Conservation (phyloP, 2,329 filamentous ascomycete species). For the Colletotrichum salicis region DNA sequence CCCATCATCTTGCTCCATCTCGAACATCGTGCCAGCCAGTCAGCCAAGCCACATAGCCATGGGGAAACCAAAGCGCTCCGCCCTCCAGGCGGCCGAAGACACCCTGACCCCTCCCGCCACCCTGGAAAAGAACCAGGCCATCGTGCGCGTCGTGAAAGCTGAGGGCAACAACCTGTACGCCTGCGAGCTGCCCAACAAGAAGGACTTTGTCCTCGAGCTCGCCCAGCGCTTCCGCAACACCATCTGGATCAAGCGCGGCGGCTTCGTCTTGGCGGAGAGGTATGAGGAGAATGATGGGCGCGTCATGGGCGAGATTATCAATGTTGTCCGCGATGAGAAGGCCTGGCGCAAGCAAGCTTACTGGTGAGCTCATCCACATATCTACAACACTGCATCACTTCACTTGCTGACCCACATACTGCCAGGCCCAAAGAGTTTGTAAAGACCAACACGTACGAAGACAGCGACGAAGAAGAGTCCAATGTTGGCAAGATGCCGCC, state of each 20-base stretch:
- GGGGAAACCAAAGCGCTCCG: slow-evolving; percentile 71
- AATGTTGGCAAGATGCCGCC: slow-evolving; percentile 87
- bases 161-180: slow-evolving; percentile 91
- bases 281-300: slow-evolving; percentile 79
- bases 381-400: neutral
- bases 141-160: slow-evolving; percentile 83
- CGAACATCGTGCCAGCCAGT: too few relatives aligned
- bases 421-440: slow-evolving; percentile 82
- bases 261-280: slow-evolving; percentile 83
- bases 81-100: slow-evolving; percentile 82
- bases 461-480: slow-evolving; percentile 80
- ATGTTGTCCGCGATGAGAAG: slow-evolving; percentile 91
- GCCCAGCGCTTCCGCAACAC: slow-evolving; percentile 87
- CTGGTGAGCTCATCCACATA: slow-evolving; percentile 67
- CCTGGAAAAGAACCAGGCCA: slow-evolving; percentile 70
- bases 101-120: slow-evolving; percentile 67
- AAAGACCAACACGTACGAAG: slow-evolving; percentile 70
- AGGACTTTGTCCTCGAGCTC: slow-evolving; percentile 80
- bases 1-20: neutral
- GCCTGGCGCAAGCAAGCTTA: slow-evolving; percentile 89
- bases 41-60: slow-evolving; percentile 37
- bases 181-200: slow-evolving; percentile 75
- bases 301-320: slow-evolving; percentile 88
- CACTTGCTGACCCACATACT: slow-evolving; percentile 10
- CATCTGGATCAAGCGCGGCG: slow-evolving; percentile 91